Evolutionary conservation across 1,284 basidiomycete genomes (phyloP).

Genomic region (Wallemia hederae): DNA sequence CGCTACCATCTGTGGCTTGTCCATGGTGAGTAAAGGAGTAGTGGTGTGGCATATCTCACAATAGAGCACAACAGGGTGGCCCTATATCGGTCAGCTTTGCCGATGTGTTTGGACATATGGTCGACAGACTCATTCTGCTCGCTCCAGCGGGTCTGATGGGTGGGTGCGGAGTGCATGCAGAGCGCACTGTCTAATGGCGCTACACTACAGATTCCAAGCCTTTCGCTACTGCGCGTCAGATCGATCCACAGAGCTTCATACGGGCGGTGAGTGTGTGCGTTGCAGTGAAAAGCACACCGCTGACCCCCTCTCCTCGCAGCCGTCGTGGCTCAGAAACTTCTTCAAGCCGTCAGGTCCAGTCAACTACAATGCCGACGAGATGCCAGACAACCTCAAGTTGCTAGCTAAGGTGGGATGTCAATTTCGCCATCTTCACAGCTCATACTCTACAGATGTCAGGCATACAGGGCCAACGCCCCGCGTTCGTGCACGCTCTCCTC

Average conservation of each 20-base stretch:
- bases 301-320: neutral
- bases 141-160: slow-evolving; percentile 35
- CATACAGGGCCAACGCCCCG: slow-evolving; percentile 36
- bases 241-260: neutral
- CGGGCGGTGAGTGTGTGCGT: neutral
- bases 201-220: slow-evolving; percentile 38
- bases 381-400: neutral
- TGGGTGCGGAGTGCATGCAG: slow-evolving; percentile 20
- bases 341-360: neutral
- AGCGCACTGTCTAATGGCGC: slow-evolving; percentile 33
- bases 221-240: slow-evolving; percentile 11
- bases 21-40: slow-evolving; percentile 25
- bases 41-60: slow-evolving; percentile 1
- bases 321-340: neutral
- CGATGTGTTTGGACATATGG: slow-evolving; percentile 34
- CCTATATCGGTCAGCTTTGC: slow-evolving; percentile 36
- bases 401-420: neutral
- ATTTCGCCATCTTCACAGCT: neutral
- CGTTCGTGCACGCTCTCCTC: slow-evolving; percentile 38
- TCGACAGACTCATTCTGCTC: slow-evolving; percentile 30
- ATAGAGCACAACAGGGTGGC: slow-evolving; percentile 26
- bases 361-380: neutral
- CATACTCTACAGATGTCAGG: neutral
- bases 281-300: neutral
- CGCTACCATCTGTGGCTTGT: slow-evolving; percentile 32